Evolutionary conservation across 2,329 filamentous ascomycete genomes (phyloP), one percentile per base, ranked within the genome.

Genomic region (Fusarium tupiense): DNA sequence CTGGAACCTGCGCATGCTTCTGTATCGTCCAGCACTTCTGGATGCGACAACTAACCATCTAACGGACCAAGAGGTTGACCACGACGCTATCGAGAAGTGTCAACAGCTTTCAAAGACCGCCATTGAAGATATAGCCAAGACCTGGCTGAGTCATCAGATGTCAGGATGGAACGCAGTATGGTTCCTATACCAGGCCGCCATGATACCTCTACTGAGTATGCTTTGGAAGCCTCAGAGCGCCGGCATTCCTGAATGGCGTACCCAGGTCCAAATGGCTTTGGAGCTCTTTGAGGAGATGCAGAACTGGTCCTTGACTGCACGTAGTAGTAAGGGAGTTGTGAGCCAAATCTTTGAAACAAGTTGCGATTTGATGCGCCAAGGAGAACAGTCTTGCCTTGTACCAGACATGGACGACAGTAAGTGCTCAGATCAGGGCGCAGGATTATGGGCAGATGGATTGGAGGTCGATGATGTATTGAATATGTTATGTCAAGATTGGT

Each of bases 131-230:
- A 50, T 64, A 43, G 31, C 57, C 35, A 46, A 43, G 24, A 38
- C 37, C 3, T 64, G 62, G 62, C 29, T 24, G 11, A 50, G 8
- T 6, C n/a, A 64, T 29, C 62, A 64, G 37, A 64, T 64, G 57
- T 64, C 62, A 4, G 57, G 62, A 6, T 64, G 62, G 62, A 64
- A 64, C 31, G 62, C 62, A 12, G 62, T 64, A n/a, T 64, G 62
- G 62, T 38, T 40, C 7, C 44, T 64, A n/a, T 64, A 64, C 37
- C 62, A 64, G 29, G 62, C 62, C 16, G 20, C 26, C 13, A 64
- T 64, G 62, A 64, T 62, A 29, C 62, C 62, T 1, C 37, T 64
- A 2, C 26, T 64, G 11, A 64, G 62, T 26, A 38, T 64, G 44
- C 14, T 64, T 2, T 62, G 62, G 57, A 59, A 52, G 14, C 44